These are phyloP conservation scores for Scheffersomyces amazonensis DNA, from an alignment of 805 yeast species.

Conservation along the genomic window DNA sequence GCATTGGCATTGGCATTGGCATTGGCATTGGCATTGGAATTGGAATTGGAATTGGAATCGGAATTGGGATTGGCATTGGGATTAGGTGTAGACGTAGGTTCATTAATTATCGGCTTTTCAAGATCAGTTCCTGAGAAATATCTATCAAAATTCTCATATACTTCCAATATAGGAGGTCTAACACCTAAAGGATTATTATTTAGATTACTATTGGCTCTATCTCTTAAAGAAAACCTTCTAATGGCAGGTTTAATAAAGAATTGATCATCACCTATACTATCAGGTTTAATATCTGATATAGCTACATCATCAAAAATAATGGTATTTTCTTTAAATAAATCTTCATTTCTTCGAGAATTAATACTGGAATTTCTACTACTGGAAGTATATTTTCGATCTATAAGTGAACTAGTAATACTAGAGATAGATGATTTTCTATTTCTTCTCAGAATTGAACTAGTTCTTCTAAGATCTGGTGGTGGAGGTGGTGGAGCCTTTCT, in stretches of 20 bases:
- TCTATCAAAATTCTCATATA: conserved; percentile 85
- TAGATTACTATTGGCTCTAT: background rate
- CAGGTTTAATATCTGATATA: conserved; percentile 7
- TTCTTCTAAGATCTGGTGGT: conserved; percentile 7
- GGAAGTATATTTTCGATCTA: background rate
- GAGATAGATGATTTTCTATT: conserved; percentile 1
- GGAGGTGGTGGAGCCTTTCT: conserved; percentile 71
- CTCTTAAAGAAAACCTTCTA: background rate
- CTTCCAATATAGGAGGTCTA: conserved; percentile 93
- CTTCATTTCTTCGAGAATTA: conserved; percentile 17
- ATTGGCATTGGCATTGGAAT: background rate
- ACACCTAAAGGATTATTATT: conserved; percentile 48
- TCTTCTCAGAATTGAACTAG: conserved; percentile 6
- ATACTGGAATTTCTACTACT: conserved; percentile 9
- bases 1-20: background rate
- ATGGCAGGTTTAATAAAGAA: conserved; percentile 11
- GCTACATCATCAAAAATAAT: conserved; percentile 79
- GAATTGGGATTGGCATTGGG: background rate
- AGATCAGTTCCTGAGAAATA: conserved; percentile 91
- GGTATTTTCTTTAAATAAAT: conserved; percentile 66
- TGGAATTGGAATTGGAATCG: too few species aligned
- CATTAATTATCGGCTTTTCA: conserved; percentile 85
- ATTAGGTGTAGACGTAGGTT: conserved; percentile 63
- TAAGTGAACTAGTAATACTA: conserved; percentile 5
- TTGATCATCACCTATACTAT: conserved; percentile 5